Base-by-base conservation (phyloP, 2,329 filamentous ascomycete genomes). In the Cladophialophora yegresii region DNA sequence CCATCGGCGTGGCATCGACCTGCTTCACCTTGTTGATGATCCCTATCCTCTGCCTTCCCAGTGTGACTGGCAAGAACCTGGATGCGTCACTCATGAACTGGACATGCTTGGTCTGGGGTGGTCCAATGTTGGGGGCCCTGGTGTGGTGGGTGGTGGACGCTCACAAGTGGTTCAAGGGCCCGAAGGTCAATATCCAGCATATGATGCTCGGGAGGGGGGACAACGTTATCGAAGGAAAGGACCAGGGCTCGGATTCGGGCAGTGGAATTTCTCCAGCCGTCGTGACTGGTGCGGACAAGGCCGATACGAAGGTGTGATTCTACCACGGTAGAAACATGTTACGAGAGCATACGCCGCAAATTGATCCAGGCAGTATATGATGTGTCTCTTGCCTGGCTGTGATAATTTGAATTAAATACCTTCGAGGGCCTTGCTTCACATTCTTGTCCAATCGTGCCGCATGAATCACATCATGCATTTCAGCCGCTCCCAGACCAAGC, bases 21-120 rank as follows among this genome's bases (percentile, higher is more conserved):
- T 72, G 74, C 0, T 91, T 90, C 72, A 85, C 89, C 1, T 66
- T 81, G 4, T 77, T 90, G 26, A 90, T 90, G 84, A 78, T 90
- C 57, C 88, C 88, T 0, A 85, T 90, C 47, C 77, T 90, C 51
- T 89, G 87, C 73, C 79, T 90, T 54, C 88, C 88, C 0, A 82
- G 81, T 54, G 78, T 81, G 4, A 84, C 80, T 1, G 87, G 86
- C 1, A 75, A 73, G 0, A 77, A 88, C 69, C 73, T 90, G 58
- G 80, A 81, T 85, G 90, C 86, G 80, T 76, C 84, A 47, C 76
- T 89, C 4, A 76, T 76, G 74, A 76, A 76, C 54, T 75, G 72
- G 69, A 75, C 73, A 20, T 72, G 69, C 54, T 61, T 74, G 23
- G 70, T 76, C 10, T 76, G 72, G 62, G 74, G 73, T 10, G 73